These are phyloP conservation scores for Bruguiera parviflora DNA, from an alignment of 345 rosid genomes.

Conservation along the genomic window DNA sequence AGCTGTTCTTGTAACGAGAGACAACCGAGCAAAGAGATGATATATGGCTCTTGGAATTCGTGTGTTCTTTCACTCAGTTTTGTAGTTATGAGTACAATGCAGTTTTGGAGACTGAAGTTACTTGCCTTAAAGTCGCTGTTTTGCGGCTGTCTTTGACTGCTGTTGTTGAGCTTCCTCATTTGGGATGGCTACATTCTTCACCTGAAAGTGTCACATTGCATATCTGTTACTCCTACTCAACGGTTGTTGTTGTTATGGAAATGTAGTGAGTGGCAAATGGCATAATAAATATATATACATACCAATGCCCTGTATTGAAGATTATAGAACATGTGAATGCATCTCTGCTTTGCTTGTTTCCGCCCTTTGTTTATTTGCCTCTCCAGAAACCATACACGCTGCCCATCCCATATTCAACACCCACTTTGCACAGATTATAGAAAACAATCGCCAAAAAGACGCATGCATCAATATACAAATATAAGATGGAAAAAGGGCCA, in stretches of 20 bases:
- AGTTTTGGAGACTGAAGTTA: background rate
- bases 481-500: background rate
- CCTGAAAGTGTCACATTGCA: slow-evolving; percentile 28
- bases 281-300: background rate
- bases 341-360: slow-evolving; percentile 79
- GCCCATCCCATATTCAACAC: slow-evolving; percentile 87
- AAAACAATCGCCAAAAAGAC: slow-evolving; percentile 2
- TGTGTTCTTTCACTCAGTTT: no score
- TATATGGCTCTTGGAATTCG: no score
- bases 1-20: no score
- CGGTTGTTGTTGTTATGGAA: background rate
- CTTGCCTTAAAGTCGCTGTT: slow-evolving; percentile 21
- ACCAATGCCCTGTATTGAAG: slow-evolving; percentile 66
- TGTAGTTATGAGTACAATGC: no score
- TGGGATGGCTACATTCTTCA: slow-evolving; percentile 45
- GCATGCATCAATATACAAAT: background rate
- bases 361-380: slow-evolving; percentile 60
- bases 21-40: no score
- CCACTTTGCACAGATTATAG: slow-evolving; percentile 80
- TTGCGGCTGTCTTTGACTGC: slow-evolving; percentile 19
- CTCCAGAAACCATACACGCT: slow-evolving; percentile 73
- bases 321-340: slow-evolving; percentile 72
- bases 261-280: background rate
- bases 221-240: background rate
- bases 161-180: slow-evolving; percentile 46